These are phyloP conservation scores for Yamadazyma atmosphaerica DNA, from an alignment of 1,139 yeast species.

Conservation along the genomic window DNA sequence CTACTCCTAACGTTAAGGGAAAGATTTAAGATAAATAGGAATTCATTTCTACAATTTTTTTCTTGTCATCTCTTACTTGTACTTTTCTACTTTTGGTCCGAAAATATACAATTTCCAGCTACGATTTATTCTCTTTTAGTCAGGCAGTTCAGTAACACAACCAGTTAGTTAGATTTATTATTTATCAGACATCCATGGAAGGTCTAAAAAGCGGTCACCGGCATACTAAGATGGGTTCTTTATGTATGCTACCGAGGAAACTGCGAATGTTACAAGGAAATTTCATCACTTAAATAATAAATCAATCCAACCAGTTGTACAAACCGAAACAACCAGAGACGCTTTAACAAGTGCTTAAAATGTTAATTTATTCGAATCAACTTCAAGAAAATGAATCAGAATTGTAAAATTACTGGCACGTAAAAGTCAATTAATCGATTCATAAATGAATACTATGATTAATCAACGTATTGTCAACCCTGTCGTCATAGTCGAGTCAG, in stretches of 20 bases:
- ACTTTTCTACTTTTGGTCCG: neutral
- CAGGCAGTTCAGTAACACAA: too few species aligned
- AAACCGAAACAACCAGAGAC: slow-evolving; percentile 6
- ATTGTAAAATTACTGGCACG: slow-evolving; percentile 81
- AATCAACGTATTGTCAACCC: slow-evolving; percentile 62
- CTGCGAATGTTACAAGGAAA: slow-evolving; percentile 82
- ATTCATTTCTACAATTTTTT: neutral
- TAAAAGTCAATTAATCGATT: slow-evolving; percentile 53
- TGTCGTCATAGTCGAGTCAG: slow-evolving; percentile 88
- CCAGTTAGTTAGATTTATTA: slow-evolving; percentile 1
- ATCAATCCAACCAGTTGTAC: neutral
- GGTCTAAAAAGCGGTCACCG: slow-evolving; percentile 75
- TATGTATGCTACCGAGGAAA: slow-evolving; percentile 87
- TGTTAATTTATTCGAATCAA: slow-evolving; percentile 9
- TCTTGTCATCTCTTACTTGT: neutral
- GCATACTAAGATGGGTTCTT: slow-evolving; percentile 78
- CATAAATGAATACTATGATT: slow-evolving; percentile 19
- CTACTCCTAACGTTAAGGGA: slow-evolving; percentile 48
- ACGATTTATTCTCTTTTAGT: too few species aligned
- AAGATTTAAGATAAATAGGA: slow-evolving; percentile 12
- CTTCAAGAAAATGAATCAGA: slow-evolving; percentile 53
- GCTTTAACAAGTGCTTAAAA: slow-evolving; percentile 25
- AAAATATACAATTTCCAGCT: slow-evolving; percentile 1
- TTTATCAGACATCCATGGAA: slow-evolving; percentile 70
- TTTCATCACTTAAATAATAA: slow-evolving; percentile 63